phyloP scores from a whole-genome alignment of 768 basidiomycete species.

The Pleurotus platypus region DNA sequence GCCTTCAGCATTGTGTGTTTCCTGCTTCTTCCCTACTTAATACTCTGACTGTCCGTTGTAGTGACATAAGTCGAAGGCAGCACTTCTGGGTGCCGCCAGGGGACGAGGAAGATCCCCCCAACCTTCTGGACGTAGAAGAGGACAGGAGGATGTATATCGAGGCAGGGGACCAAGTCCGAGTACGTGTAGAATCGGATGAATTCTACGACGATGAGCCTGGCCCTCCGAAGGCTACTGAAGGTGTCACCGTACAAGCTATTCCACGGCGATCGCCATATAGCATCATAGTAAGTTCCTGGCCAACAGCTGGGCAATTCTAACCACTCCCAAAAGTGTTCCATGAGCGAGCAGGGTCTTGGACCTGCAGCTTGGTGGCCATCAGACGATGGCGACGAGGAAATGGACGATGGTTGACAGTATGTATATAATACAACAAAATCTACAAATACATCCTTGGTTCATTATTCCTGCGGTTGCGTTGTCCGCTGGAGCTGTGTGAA shows the following conservation, averaged over 20 bases:
- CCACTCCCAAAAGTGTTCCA: conserved; percentile 57
- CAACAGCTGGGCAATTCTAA: not conserved
- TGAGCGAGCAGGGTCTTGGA: conserved; percentile 79
- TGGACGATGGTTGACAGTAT: conserved; percentile 37
- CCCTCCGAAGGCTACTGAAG: conserved; percentile 72
- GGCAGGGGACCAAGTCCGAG: conserved; percentile 68
- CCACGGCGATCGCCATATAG: conserved; percentile 61
- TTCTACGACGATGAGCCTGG: conserved; percentile 87
- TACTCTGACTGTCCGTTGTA: conserved; percentile 20
- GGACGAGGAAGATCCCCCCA: not conserved
- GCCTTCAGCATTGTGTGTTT: conserved; percentile 71
- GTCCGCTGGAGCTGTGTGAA: conserved; percentile 47
- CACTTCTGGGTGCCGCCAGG: conserved; percentile 72
- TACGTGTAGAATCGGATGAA: conserved; percentile 78
- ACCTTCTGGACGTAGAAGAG: conserved; percentile 3
- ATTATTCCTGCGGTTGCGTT: not conserved
- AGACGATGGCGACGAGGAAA: conserved; percentile 30
- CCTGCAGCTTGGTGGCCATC: conserved; percentile 74
- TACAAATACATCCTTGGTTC: too few relatives aligned
- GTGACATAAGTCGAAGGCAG: conserved; percentile 79
- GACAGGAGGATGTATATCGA: conserved; percentile 70
- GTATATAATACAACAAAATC: too few relatives aligned
- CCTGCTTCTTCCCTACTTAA: too few relatives aligned
- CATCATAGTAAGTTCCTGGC: conserved; percentile 44
- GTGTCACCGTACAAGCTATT: conserved; percentile 53